Evolutionary conservation across 768 basidiomycete genomes (phyloP), one percentile per base, ranked within the genome.

Genomic region (Termitomyces sp.): DNA sequence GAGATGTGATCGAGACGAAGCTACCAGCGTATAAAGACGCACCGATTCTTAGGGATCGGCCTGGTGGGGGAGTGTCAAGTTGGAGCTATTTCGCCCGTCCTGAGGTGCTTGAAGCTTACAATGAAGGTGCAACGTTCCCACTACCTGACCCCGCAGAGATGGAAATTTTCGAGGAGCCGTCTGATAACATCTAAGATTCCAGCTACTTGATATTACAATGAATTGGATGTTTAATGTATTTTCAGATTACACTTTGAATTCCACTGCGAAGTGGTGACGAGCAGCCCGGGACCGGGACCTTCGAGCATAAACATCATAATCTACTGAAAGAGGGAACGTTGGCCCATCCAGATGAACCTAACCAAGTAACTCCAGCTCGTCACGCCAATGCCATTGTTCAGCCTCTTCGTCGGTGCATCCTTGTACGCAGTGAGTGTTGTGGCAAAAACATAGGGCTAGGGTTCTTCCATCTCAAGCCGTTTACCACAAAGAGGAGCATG

Each of bases 21-120:
- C 37, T 62, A 39, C 61, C 61, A 6, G 41, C 48, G 5, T 62
- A 57, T 41, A 59, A 62, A 39, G 61, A 62, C 12, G 61, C 61
- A 9, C 61, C 61, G 19, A 52, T 37, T 6, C 23, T 37, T 4
- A 53, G 59, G 32, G 43, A 48, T 43, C 44, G 40, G 3, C 61
- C 55, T n/a, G 58, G 59, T 21, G 61, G 52, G 23, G 58, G 61
- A 11, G 59, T 61, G 21, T 51, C 60, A 4, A 63, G 62, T 44
- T 59, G 62, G 62, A 61, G 53, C 32, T 63, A 61, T 34, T 65
- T 65, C 12, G 59, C 59, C 1, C 56, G 59, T 21, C 62, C 64
- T 2, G 62, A 63, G 28, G 64, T 65, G 28, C 35, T 63, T 23
- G 41, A 61, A 48, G 64, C 64, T 3, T 65, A 62, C 45, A 53